Conservation (phyloP, 257 asterid species). For the Plantago ovata region DNA sequence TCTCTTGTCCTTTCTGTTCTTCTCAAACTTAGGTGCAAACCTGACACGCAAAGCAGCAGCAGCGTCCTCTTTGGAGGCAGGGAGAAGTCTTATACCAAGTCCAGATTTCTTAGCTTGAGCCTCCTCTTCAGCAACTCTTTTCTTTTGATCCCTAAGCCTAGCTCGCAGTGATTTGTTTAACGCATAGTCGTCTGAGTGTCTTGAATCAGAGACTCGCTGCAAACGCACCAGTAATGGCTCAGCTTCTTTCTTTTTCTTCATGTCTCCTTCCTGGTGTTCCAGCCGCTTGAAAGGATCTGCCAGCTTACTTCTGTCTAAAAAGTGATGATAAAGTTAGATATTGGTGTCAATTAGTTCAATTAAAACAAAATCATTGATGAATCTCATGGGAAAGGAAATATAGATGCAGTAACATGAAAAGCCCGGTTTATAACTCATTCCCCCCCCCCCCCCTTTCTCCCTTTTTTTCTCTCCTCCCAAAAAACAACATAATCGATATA, state of each 20-base stretch:
- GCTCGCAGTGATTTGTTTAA: conserved; percentile 74
- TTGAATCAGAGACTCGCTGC: conserved; percentile 72
- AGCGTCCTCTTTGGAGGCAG: conserved; percentile 68
- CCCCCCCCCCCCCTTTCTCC: too few species aligned
- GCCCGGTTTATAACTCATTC: too few species aligned
- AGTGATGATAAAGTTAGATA: not conserved
- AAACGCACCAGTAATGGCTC: conserved; percentile 88
- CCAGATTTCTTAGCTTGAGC: conserved; percentile 64
- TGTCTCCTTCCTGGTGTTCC: conserved; percentile 90
- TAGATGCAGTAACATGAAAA: too few species aligned
- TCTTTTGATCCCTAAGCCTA: conserved; percentile 78
- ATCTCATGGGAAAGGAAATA: too few species aligned
- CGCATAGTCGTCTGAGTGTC: conserved; percentile 85
- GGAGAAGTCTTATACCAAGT: conserved; percentile 73
- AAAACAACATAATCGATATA: too few species aligned
- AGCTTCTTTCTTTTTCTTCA: conserved; percentile 91
- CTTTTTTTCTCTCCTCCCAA: too few species aligned
- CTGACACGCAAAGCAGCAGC: conserved; percentile 56
- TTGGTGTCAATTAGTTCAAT: not conserved
- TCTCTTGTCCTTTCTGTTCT: conserved; percentile 69
- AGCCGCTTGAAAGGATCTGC: conserved; percentile 86
- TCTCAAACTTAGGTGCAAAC: conserved; percentile 62
- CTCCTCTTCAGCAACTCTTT: conserved; percentile 91
- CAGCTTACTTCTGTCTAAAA: conserved; percentile 68
- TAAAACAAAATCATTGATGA: not conserved